Evolutionary conservation across 2,329 filamentous ascomycete species (phyloP), one percentile per base, ranked within the genome.

Genomic region (Emergomyces pasteurianus): DNA sequence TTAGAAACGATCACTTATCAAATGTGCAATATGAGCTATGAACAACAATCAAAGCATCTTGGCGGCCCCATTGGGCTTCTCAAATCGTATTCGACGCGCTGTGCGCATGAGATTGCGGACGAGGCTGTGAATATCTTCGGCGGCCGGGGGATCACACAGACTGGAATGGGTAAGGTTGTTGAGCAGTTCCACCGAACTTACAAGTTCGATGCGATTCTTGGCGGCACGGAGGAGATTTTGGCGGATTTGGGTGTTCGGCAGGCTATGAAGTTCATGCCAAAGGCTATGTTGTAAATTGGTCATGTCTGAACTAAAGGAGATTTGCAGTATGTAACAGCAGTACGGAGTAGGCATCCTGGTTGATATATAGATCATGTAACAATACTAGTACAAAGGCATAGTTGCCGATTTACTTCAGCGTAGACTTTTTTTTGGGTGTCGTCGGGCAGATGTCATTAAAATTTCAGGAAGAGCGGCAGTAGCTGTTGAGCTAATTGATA

Each of bases 121-220:
- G 87, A 92, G 69, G 83, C 89, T 1, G 86, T 90, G 5, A 90
- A 94, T 71, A 92, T 95, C 70, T 95, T 91, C 74, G 90, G 90
- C 54, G 90, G 90, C 7, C 81, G 90, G 60, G 90, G 85, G 3
- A 74, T 95, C 9, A 95, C 90, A 0, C 86, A 91, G 75, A 83
- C 82, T 0, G 90, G 90, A 18, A 95, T 95, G 90, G 90, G 90
- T 55, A 82, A 83, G 58, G 81, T 90, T 38, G 85, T 95, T 63
- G 90, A 95, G 77, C 87, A 89, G 81, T 94, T 94, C 77, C 84
- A 92, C 73, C 80, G 89, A 54, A 90, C 86, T 1, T 89, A 92
- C 75, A 94, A 94, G 77, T 94, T 89, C 61, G 86, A 89, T 72
- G 81, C 86, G 26, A 88, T 89, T 61, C 74, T 92, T 31, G 90